Percentiles rank a stretch among this genome's conserved stretches.
Conservation (phyloP, 441 rosid species). For the Adansonia rubrostipa region DNA sequence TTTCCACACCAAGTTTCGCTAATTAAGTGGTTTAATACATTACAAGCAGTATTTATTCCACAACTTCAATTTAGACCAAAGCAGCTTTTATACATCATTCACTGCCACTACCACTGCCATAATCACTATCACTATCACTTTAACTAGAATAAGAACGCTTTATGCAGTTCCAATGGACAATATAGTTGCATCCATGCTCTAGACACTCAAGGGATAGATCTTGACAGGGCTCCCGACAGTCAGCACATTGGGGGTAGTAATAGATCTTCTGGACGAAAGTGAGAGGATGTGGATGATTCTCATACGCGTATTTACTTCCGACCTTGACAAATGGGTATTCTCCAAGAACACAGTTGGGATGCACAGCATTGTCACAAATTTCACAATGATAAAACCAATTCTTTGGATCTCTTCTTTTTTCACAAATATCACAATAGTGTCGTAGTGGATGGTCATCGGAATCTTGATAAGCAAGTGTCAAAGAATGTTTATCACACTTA, state of each 20-base stretch:
- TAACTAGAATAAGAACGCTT: background rate
- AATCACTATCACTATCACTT: background rate
- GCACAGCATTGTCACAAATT: constrained; percentile 14
- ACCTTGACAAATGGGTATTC: constrained; percentile 16
- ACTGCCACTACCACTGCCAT: no score
- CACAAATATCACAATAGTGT: constrained; percentile 33
- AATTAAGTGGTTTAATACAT: no score
- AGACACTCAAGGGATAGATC: background rate
- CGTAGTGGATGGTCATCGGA: background rate
- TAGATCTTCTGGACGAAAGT: background rate
- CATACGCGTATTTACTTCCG: background rate
- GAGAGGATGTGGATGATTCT: background rate
- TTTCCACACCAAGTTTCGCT: no score
- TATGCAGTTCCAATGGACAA: background rate
- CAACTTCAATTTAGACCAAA: no score
- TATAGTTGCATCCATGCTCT: background rate
- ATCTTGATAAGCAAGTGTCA: constrained; percentile 30
- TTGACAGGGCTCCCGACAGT: background rate
- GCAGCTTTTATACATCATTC: background rate
- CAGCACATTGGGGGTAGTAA: background rate
- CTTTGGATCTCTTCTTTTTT: constrained; percentile 19
- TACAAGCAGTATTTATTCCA: no score
- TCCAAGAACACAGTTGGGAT: constrained; percentile 26
- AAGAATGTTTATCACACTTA: constrained; percentile 29
- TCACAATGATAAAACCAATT: constrained; percentile 24